Conservation (phyloP, 495 filamentous ascomycete species). For the Immersiella caudata region DNA sequence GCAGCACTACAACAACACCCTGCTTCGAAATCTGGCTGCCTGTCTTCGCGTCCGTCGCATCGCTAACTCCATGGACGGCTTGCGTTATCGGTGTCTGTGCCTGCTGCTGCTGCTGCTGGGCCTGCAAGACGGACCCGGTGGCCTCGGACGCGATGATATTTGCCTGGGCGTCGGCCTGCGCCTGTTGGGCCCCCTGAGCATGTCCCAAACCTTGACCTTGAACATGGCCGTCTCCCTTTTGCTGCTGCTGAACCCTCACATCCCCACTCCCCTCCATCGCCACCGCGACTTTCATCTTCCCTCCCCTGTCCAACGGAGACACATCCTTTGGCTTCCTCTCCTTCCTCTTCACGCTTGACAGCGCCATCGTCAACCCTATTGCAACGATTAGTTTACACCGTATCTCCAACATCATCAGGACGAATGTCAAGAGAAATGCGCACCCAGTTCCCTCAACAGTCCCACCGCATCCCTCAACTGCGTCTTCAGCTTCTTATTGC, state of each 20-base stretch:
- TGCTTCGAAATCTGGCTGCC: neutral
- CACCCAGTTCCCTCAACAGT: constrained; percentile 5
- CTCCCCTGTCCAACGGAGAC: neutral
- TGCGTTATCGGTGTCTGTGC: neutral
- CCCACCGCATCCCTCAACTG: constrained; percentile 10
- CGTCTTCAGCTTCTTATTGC: constrained; percentile 3
- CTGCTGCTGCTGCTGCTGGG: neutral
- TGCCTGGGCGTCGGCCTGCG: neutral
- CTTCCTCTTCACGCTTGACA: neutral
- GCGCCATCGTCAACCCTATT: neutral
- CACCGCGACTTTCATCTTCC: neutral
- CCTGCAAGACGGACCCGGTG: neutral
- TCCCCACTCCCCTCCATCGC: neutral
- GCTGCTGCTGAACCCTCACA: neutral
- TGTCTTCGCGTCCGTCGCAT: neutral
- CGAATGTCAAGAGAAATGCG: neutral
- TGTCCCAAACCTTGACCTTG: neutral
- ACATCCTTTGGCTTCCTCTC: neutral
- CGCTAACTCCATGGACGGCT: neutral
- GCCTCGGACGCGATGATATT: neutral
- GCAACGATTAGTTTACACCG: no score
- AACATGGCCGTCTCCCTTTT: neutral
- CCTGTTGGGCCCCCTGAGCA: neutral
- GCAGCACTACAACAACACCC: neutral
- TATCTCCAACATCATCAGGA: neutral